Evolutionary conservation across 176 grass and related monocot species (phyloP).

Genomic region (Aegilops bicornis): DNA sequence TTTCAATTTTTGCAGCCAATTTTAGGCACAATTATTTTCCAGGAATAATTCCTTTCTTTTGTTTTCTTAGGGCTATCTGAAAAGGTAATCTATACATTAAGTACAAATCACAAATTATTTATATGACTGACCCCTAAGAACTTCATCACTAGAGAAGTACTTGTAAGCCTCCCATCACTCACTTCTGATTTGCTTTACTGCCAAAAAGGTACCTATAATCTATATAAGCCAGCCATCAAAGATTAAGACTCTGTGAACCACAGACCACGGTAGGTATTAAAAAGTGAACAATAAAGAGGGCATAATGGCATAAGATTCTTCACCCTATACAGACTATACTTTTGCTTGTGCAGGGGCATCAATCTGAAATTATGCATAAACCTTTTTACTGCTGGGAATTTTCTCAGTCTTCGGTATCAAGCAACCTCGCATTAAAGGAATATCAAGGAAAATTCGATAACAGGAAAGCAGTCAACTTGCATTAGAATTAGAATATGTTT

Average conservation of each 20-base stretch:
- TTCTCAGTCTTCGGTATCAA: constrained; percentile 3
- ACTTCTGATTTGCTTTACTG: constrained; percentile 13
- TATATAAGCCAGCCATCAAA: neutral
- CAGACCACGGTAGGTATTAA: neutral
- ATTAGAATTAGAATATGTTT: too few relatives aligned
- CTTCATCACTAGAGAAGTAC: neutral
- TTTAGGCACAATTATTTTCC: constrained; percentile 9
- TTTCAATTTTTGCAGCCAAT: constrained; percentile 19
- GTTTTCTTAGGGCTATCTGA: constrained; percentile 17
- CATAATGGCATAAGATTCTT: constrained; percentile 19
- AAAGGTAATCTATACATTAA: constrained; percentile 23
- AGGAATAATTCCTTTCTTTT: neutral
- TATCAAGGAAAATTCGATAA: constrained; percentile 1
- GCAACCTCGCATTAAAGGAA: neutral
- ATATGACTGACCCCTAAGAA: constrained; percentile 10
- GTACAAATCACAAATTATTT: constrained; percentile 16
- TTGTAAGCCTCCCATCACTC: neutral
- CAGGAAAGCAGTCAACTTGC: neutral
- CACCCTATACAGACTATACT: neutral
- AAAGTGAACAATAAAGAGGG: constrained; percentile 19
- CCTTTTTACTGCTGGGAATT: constrained; percentile 2
- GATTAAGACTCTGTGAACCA: constrained; percentile 28
- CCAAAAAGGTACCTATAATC: constrained; percentile 4
- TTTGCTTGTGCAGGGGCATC: neutral
- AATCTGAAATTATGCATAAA: constrained; percentile 15